These are phyloP conservation scores for Citrus australasica DNA, from an alignment of 345 rosid genomes.

Conservation along the genomic window DNA sequence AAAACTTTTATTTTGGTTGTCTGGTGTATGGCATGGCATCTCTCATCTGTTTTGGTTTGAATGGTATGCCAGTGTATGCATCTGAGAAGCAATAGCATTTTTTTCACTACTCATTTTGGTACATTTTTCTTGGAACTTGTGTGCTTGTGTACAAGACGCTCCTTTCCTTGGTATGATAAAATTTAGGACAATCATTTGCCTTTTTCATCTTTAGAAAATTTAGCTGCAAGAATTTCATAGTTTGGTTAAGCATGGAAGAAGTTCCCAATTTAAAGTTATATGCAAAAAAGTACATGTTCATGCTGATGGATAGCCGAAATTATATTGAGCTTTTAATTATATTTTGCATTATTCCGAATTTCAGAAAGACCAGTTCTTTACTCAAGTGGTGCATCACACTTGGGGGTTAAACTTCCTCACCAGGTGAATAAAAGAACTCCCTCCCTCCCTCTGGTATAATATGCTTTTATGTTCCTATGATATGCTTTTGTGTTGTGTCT, in stretches of 20 bases:
- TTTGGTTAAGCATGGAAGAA: background rate
- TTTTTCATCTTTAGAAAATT: background rate
- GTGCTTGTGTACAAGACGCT: background rate
- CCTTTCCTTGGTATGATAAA: background rate
- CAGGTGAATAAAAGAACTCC: constrained; percentile 35
- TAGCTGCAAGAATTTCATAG: background rate
- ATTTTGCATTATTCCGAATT: constrained; percentile 4
- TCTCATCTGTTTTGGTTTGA: background rate
- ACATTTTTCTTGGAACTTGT: background rate
- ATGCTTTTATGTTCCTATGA: background rate
- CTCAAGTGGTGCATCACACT: constrained; percentile 41
- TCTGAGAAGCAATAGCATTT: background rate
- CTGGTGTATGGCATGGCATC: background rate
- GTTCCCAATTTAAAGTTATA: background rate
- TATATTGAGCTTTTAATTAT: background rate
- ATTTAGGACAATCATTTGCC: background rate
- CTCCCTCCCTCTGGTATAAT: background rate
- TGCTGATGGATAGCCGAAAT: background rate
- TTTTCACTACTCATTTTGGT: background rate
- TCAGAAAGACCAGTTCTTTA: constrained; percentile 65
- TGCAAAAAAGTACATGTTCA: background rate
- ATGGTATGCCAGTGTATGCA: background rate
- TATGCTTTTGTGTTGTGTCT: constrained; percentile 9
- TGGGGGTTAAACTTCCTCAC: constrained; percentile 64
- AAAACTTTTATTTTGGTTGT: background rate